Base-by-base conservation (phyloP, 2,329 filamentous ascomycete genomes). In the Cytospora leucostoma region DNA sequence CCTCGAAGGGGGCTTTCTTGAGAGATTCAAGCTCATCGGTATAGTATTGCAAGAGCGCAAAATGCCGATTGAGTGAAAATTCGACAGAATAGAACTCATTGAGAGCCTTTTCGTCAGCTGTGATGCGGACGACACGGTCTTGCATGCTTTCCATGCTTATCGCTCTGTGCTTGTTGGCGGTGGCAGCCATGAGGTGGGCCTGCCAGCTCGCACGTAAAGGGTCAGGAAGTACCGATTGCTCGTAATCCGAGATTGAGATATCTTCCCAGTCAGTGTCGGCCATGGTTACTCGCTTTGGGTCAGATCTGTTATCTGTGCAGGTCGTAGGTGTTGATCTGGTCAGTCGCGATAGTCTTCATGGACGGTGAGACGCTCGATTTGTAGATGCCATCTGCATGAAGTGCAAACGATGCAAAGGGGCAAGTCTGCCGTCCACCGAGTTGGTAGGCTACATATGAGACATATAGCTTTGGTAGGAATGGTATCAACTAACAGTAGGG, bases 1-100 rank as follows among this genome's bases (percentile, higher is more conserved):
- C 7, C 19, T 64, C 64, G 67, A 82, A 82, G 0, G 71, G 66
- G 7, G 70, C 67, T 2, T 68, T 62, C 6, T 70, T 68, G 11
- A 83, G 71, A 7, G 68, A 71, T 1, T 71, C 68, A 0, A 83
- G 73, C 64, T 84, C 78, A 0, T 76, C 67, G 0, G 69, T 60
- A 64, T 79, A 79, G 68, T 78, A 85, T 13, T 69, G 64, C 1
- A 73, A 65, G 0, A 85, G 68, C 1, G 77, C 75, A 5, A 71
- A 56, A 55, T 75, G 73, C 0, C 82, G 76, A 1, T 69, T 71
- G 0, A 73, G 67, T 0, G 83, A 84, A 47, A 80, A 75, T 0
- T 72, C 71, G 64, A 85, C 77, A 57, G 78, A 79, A 71, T 84
- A 83, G 68, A 82, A 84, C 1, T 70, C 71, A 10, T 77, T 70